Conservation (phyloP, 345 rosid genomes). For the Bruguiera sexangula region DNA sequence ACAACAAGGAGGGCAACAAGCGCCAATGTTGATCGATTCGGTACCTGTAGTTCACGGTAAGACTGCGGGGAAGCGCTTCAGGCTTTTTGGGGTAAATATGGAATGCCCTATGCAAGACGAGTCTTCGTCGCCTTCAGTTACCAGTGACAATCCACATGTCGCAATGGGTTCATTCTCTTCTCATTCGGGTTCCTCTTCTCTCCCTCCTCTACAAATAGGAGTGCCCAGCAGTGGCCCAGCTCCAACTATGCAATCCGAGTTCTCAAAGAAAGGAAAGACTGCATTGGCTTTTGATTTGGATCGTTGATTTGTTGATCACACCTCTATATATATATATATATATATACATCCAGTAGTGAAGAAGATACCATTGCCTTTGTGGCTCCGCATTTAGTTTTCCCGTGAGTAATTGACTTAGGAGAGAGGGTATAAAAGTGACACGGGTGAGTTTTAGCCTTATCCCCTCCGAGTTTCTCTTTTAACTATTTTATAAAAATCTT, state of each 20-base stretch:
- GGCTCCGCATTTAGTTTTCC: constrained; percentile 21
- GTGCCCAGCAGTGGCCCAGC: constrained; percentile 13
- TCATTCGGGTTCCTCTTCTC: constrained; percentile 24
- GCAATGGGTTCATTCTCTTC: constrained; percentile 34
- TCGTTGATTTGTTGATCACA: constrained; percentile 28
- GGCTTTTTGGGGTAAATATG: constrained; percentile 53
- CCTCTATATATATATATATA: neutral
- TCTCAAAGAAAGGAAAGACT: constrained; percentile 62
- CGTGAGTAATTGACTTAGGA: constrained; percentile 13
- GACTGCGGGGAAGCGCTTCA: constrained; percentile 42
- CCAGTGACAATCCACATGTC: constrained; percentile 30
- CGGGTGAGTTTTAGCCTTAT: neutral
- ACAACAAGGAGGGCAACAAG: constrained; percentile 22
- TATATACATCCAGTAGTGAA: neutral
- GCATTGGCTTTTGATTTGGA: constrained; percentile 64
- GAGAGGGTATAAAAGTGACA: neutral
- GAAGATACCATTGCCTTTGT: constrained; percentile 15
- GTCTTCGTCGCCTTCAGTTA: constrained; percentile 31
- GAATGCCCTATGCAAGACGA: constrained; percentile 44
- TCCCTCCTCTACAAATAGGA: constrained; percentile 18
- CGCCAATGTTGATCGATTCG: constrained; percentile 51
- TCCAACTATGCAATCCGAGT: constrained; percentile 27
- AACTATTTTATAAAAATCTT: too few species aligned
- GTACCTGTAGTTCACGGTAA: constrained; percentile 46
- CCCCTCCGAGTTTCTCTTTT: neutral